Evolutionary conservation across 1,139 yeast genomes (phyloP).

Genomic region (Wickerhamiella pararugosa): DNA sequence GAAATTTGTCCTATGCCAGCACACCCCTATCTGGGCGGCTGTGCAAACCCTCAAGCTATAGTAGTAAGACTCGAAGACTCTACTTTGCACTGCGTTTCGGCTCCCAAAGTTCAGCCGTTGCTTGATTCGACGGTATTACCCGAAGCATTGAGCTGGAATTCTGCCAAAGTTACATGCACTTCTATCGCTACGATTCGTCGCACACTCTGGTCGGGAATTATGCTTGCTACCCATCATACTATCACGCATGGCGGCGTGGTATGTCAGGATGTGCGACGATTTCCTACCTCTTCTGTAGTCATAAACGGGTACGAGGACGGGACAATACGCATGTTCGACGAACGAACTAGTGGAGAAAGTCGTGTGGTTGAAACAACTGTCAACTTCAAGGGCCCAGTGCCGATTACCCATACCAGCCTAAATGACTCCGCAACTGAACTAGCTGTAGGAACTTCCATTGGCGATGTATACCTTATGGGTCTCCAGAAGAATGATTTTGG

Average conservation of each 20-base stretch:
- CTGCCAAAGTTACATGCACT: slow-evolving; percentile 52
- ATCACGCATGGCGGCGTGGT: slow-evolving; percentile 67
- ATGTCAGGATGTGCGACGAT: slow-evolving; percentile 37
- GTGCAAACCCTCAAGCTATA: slow-evolving; percentile 34
- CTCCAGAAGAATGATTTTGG: slow-evolving; percentile 41
- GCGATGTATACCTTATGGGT: slow-evolving; percentile 63
- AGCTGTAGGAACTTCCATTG: slow-evolving; percentile 50
- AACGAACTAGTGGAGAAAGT: slow-evolving; percentile 65
- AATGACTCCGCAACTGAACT: slow-evolving; percentile 69
- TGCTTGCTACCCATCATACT: slow-evolving; percentile 28
- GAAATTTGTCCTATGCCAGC: slow-evolving; percentile 30
- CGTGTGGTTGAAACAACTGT: slow-evolving; percentile 42
- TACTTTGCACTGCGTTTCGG: slow-evolving; percentile 33
- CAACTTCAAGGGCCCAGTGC: slow-evolving; percentile 28
- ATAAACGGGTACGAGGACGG: slow-evolving; percentile 80
- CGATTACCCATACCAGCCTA: slow-evolving; percentile 48
- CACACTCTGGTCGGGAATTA: slow-evolving; percentile 63
- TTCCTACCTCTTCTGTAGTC: slow-evolving; percentile 32
- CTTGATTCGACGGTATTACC: slow-evolving; percentile 55
- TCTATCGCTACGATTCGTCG: slow-evolving; percentile 42
- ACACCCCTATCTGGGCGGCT: slow-evolving; percentile 34
- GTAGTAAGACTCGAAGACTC: slow-evolving; percentile 43
- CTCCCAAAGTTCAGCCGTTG: slow-evolving; percentile 37
- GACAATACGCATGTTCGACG: slow-evolving; percentile 62
- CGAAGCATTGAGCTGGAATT: slow-evolving; percentile 60